Evolutionary conservation across 305 asterid genomes (phyloP).

Genomic region (Caryopteris hybrid): DNA sequence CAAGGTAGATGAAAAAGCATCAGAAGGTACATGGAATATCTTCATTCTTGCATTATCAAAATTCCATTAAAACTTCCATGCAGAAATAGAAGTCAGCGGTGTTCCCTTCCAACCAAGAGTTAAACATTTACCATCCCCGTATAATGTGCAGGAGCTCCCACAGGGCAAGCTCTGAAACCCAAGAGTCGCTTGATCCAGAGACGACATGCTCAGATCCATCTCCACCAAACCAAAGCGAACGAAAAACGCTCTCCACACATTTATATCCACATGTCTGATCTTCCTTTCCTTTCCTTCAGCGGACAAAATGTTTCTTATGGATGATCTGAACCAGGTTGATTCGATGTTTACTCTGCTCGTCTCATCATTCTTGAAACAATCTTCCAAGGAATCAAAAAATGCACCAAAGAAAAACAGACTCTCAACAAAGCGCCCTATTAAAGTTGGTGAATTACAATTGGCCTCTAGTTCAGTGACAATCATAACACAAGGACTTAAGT

Average conservation of each 20-base stretch:
- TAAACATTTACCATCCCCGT: conserved; percentile 39
- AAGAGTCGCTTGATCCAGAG: conserved; percentile 40
- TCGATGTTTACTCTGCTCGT: conserved; percentile 26
- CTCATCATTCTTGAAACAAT: conserved; percentile 41
- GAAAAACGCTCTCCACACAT: conserved; percentile 50
- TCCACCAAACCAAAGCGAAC: conserved; percentile 34
- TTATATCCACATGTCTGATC: conserved; percentile 34
- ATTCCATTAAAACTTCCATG: conserved; percentile 39
- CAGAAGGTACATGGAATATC: neutral
- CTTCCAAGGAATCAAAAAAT: conserved; percentile 49
- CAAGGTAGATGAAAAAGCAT: neutral
- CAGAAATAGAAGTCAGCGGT: conserved; percentile 47
- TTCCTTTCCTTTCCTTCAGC: conserved; percentile 47
- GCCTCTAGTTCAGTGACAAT: conserved; percentile 44
- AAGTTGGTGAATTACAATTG: conserved; percentile 48
- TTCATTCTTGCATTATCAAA: neutral
- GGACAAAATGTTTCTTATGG: conserved; percentile 37
- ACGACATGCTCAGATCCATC: conserved; percentile 34
- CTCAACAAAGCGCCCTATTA: conserved; percentile 46
- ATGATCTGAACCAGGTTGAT: conserved; percentile 22
- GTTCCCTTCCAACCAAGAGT: conserved; percentile 61
- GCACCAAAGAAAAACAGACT: conserved; percentile 45
- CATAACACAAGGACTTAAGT: conserved; percentile 39
- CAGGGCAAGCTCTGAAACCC: conserved; percentile 28
- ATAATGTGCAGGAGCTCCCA: conserved; percentile 38